phyloP scores from a whole-genome alignment of 2,329 filamentous ascomycete genomes.

The Hawksworthiomyces lignivorus region DNA sequence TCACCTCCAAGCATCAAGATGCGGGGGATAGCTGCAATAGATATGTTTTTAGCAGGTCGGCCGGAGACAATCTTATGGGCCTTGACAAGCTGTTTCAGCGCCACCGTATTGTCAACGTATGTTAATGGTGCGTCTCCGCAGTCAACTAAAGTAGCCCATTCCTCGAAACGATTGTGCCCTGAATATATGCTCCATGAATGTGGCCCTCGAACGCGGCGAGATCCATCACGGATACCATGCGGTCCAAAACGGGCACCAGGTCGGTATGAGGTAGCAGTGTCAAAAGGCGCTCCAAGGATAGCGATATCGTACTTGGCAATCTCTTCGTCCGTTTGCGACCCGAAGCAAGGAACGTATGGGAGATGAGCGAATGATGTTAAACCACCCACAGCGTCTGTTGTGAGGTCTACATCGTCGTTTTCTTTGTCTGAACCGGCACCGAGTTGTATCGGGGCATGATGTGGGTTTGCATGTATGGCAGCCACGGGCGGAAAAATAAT shows the following conservation, averaged over 20 bases:
- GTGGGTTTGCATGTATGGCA: constrained; percentile 5
- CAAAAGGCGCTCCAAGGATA: constrained; percentile 42
- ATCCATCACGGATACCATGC: constrained; percentile 20
- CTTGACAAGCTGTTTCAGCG: constrained; percentile 66
- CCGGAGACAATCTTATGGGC: constrained; percentile 32
- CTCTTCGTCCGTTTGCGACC: constrained; percentile 30
- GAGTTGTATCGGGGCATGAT: too few relatives aligned
- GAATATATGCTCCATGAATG: constrained; percentile 21
- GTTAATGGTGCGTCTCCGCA: constrained; percentile 74
- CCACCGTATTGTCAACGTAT: constrained; percentile 68
- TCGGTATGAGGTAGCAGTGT: constrained; percentile 28
- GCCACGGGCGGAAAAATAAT: constrained; percentile 13
- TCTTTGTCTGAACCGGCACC: not conserved
- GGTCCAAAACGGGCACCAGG: constrained; percentile 23
- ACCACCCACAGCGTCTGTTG: constrained; percentile 39
- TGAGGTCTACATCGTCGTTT: constrained; percentile 30
- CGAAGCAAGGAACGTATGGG: constrained; percentile 51
- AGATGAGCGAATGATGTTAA: constrained; percentile 58
- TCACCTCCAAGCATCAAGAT: constrained; percentile 59
- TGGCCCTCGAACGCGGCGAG: constrained; percentile 16
- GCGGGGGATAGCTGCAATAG: constrained; percentile 35
- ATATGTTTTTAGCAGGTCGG: constrained; percentile 32
- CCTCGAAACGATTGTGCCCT: constrained; percentile 56
- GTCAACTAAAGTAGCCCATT: constrained; percentile 68
- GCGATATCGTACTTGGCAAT: constrained; percentile 51